Conservation (phyloP, 2,329 filamentous ascomycete genomes). For the Cladophialophora exuberans region DNA sequence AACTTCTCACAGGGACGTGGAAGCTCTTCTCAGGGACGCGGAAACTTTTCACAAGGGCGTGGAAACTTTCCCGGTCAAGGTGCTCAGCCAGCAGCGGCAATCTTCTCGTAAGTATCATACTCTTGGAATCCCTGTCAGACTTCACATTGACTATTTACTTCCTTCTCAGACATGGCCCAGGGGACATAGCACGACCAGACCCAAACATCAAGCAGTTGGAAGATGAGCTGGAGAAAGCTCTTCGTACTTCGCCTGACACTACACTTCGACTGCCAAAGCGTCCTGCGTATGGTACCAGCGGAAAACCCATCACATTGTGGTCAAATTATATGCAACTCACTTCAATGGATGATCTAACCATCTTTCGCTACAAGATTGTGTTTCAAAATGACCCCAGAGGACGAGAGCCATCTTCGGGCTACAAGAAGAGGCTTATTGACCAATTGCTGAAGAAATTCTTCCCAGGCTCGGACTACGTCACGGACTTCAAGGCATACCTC, state of each 20-base stretch:
- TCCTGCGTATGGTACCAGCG: constrained; percentile 43
- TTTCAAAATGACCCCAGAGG: constrained; percentile 36
- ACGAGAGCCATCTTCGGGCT: constrained; percentile 37
- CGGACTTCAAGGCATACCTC: constrained; percentile 46
- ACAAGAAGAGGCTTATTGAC: constrained; percentile 52
- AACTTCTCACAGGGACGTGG: too few species aligned
- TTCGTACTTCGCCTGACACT: not conserved
- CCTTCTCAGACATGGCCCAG: not conserved
- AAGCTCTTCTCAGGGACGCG: too few species aligned
- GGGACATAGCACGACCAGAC: not conserved
- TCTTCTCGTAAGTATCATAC: not conserved
- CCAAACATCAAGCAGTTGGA: not conserved
- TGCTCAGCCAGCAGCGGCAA: not conserved
- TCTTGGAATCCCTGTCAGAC: not conserved
- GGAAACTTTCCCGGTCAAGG: too few species aligned
- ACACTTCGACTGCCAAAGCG: constrained; percentile 38
- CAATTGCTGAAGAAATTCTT: constrained; percentile 48
- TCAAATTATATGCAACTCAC: constrained; percentile 45
- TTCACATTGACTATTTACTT: not conserved
- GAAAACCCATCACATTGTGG: constrained; percentile 38
- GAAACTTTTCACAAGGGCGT: too few species aligned
- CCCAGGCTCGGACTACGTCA: constrained; percentile 39
- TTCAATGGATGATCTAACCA: constrained; percentile 38
- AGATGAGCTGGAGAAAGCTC: not conserved
- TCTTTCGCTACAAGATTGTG: constrained; percentile 49